Percentiles rank a stretch among this genome's conserved stretches.
Evolutionary conservation across 2,329 filamentous ascomycete species (phyloP).

Genomic region (Botrytis byssoidea): DNA sequence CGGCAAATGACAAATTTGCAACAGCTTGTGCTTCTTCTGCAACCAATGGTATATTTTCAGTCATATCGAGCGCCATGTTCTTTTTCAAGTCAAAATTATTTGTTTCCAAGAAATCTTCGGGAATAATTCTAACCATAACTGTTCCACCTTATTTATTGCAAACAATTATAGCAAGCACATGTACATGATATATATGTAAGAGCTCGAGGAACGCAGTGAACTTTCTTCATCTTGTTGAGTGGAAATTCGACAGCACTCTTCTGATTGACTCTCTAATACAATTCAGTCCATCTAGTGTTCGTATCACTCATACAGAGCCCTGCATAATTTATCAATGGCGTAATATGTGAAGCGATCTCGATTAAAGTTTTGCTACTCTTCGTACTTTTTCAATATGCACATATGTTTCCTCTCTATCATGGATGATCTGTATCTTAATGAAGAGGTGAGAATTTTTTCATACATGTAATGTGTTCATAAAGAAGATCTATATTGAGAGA

Average conservation of each 20-base stretch:
- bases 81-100: neutral
- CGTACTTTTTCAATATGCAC: too few relatives aligned
- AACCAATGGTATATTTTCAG: neutral
- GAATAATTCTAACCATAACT: neutral
- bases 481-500: neutral
- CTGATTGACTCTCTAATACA: accelerated
- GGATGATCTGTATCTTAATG: neutral
- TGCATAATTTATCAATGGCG: too few relatives aligned
- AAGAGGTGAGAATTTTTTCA: accelerated
- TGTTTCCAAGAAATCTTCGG: neutral
- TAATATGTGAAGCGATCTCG: too few relatives aligned
- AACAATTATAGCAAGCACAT: neutral
- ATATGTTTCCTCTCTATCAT: too few relatives aligned
- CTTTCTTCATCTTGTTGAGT: neutral
- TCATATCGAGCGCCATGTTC: too few relatives aligned
- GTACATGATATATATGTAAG: neutral
- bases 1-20: neutral
- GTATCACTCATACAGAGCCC: too few relatives aligned
- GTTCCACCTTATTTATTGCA: neutral
- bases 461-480: accelerated
- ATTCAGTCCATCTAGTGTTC: neutral
- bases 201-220: too few relatives aligned
- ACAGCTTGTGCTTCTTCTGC: neutral
- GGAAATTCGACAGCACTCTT: neutral
- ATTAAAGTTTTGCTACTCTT: too few relatives aligned